Evolutionary conservation across 2,329 filamentous ascomycete species (phyloP).

Genomic region (Xylogone sp.): DNA sequence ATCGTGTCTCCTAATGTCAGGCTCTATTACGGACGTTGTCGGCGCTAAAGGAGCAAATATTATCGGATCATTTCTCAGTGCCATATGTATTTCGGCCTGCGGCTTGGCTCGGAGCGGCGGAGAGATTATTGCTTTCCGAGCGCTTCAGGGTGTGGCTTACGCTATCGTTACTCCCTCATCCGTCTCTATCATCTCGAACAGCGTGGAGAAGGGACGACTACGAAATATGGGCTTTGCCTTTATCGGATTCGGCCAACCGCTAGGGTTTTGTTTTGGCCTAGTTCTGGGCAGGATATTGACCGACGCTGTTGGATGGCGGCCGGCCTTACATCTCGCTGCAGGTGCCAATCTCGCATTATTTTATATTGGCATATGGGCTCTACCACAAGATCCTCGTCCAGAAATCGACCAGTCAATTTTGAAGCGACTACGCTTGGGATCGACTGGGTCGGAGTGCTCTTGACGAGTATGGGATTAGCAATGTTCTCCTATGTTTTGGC

Average conservation of each 20-base stretch:
- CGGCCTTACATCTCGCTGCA: not conserved
- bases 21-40: too few relatives aligned
- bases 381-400: not conserved
- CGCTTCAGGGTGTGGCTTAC: not conserved
- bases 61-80: too few relatives aligned
- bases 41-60: too few relatives aligned
- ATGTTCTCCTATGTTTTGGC: not conserved
- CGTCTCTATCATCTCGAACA: conserved; percentile 19
- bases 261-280: conserved; percentile 46
- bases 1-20: too few relatives aligned
- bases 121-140: not conserved
- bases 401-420: not conserved
- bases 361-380: not conserved
- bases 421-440: not conserved
- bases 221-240: conserved; percentile 46
- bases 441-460: not conserved
- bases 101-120: not conserved
- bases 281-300: conserved; percentile 42
- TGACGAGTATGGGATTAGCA: not conserved
- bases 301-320: not conserved
- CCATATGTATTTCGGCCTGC: not conserved
- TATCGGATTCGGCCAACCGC: conserved; percentile 42
- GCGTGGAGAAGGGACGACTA: conserved; percentile 38
- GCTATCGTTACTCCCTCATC: not conserved
- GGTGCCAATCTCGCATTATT: not conserved